A percentile compares a stretch with the other conserved stretches of the same genome.
Conservation (phyloP, 163 green algal genomes). For the Scenedesmus sp. region DNA sequence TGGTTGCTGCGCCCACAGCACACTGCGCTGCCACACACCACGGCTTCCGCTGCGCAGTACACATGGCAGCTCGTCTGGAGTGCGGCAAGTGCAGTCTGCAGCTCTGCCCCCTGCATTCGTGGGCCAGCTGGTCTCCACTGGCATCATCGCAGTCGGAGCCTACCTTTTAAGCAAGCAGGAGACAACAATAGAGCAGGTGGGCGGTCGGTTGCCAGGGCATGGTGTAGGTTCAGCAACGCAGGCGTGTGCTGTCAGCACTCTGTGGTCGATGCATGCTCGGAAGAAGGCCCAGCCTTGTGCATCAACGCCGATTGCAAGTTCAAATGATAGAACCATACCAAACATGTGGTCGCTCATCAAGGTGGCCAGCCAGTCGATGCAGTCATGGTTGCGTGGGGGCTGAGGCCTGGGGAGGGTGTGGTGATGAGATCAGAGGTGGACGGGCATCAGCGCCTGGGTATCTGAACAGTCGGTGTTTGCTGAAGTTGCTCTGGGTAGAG, state of each 20-base stretch:
- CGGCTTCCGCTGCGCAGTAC: neutral
- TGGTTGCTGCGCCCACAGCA: neutral
- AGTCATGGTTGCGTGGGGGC: no score
- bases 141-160: neutral
- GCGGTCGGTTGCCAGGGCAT: neutral
- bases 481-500: no score
- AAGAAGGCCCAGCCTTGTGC: neutral
- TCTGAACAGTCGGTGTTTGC: no score
- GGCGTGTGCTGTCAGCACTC: neutral
- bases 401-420: neutral
- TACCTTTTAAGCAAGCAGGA: neutral
- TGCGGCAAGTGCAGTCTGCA: neutral
- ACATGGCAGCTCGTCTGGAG: neutral
- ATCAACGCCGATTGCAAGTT: neutral
- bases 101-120: neutral
- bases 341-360: neutral
- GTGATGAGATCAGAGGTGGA: neutral
- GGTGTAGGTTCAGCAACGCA: neutral
- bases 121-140: conserved; percentile 2
- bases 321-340: neutral
- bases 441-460: no score
- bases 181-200: neutral
- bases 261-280: neutral
- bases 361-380: neutral
- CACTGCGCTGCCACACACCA: neutral